Base-by-base conservation (phyloP, 75 land plant species). In the Selaginella moellendorffii region DNA sequence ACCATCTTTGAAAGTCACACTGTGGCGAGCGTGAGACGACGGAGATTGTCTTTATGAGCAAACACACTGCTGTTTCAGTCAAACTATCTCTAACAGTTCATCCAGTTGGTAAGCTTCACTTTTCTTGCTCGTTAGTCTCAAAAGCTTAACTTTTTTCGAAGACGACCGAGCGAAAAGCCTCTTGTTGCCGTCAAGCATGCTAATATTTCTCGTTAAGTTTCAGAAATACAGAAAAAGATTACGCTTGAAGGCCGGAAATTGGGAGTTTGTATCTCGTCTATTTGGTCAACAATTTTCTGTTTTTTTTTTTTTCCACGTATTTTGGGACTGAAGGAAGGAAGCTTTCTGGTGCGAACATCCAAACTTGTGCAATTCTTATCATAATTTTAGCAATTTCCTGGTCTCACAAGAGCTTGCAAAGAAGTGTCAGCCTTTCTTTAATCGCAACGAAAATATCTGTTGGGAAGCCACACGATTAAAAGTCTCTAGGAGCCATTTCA, bases 381-480 rank as follows among this genome's bases (percentile, higher is more conserved):
- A 29, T 68, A 29, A 56, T 19, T 2, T 56, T 2, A 21, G 59
- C 24, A 56, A 28, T 25, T 66, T 69, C 52, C 76, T 82, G 89
- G 82, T 85, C 84, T 66, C 81, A 83, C 74, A 89, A 89, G 61
- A 61, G 90, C 67, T 89, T 86, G 86, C 96, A 85, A 67, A 77
- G 81, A 54, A 89, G 58, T 65, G 86, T 82, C 1, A 83, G 85
- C 26, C 70, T 66, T 27, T 70, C 62, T 29, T 89, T 83, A 53
- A 27, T 89, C 19, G 61, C 63, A 8, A 71, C 81, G 63, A 70
- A 72, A 29, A 81, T 89, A 18, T 64, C 60, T 27, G 56, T 89
- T 54, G 96, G 96, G 20, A 89, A 86, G 54, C 83, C 96, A 2
- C 51, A 53, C 5, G 96, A 89, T 46, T 88, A 82, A 67, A 14